A percentile compares a stretch with the other conserved stretches of the same genome.
Conservation (phyloP, 768 basidiomycete species). For the Rhizopogon roseolus region DNA sequence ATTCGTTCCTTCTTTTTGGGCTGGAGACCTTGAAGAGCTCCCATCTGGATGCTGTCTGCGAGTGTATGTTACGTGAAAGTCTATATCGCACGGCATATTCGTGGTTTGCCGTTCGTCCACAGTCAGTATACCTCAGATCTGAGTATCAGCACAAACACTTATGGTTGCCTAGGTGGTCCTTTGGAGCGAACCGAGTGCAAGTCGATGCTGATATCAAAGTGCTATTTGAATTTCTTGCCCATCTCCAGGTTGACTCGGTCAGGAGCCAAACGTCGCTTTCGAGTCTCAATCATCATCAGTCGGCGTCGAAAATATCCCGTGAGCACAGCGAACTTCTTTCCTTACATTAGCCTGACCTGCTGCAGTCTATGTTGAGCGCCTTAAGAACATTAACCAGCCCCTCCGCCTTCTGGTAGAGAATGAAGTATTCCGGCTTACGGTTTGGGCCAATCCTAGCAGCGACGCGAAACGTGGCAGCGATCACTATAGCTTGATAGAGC, state of each 20-base stretch:
- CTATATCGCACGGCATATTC: slow-evolving; percentile 79
- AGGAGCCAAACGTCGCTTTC: slow-evolving; percentile 55
- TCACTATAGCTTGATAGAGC: slow-evolving; percentile 50
- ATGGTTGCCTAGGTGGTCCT: slow-evolving; percentile 72
- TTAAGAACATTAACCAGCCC: slow-evolving; percentile 68
- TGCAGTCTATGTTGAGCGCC: slow-evolving; percentile 51
- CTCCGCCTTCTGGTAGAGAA: slow-evolving; percentile 86
- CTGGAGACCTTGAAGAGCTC: slow-evolving; percentile 91
- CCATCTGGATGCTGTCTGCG: slow-evolving; percentile 76
- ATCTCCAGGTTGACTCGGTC: slow-evolving; percentile 69
- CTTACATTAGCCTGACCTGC: slow-evolving; percentile 6
- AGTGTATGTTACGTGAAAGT: slow-evolving; percentile 66
- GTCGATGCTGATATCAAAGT: slow-evolving; percentile 85
- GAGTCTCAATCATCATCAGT: slow-evolving; percentile 54
- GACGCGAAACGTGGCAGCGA: slow-evolving; percentile 69
- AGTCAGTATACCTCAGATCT: slow-evolving; percentile 47
- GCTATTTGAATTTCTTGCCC: slow-evolving; percentile 76
- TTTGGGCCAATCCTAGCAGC: slow-evolving; percentile 87
- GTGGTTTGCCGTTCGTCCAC: slow-evolving; percentile 93
- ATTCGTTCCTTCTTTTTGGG: slow-evolving; percentile 88
- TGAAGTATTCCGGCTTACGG: slow-evolving; percentile 78
- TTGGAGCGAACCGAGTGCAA: slow-evolving; percentile 90
- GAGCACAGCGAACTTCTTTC: slow-evolving; percentile 12
- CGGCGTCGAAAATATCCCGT: slow-evolving; percentile 38
- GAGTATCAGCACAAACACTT: not conserved